A percentile compares a stretch with the other conserved stretches of the same genome.
These are phyloP conservation scores for Hydnum rufescens DNA, from an alignment of 768 basidiomycete genomes.

Conservation along the genomic window DNA sequence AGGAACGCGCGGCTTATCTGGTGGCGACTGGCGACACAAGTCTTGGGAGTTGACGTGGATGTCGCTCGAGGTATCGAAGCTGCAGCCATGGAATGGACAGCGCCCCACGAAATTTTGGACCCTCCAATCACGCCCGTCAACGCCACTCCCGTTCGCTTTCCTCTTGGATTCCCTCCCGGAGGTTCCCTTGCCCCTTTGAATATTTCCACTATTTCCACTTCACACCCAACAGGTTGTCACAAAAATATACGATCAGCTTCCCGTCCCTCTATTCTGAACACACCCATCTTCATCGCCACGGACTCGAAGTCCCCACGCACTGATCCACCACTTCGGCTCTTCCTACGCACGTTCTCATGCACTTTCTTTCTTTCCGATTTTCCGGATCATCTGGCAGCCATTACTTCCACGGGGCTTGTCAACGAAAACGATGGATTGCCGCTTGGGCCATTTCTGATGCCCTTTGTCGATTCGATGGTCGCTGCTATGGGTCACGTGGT, in stretches of 20 bases:
- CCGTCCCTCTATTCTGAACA: slow-evolving; percentile 26
- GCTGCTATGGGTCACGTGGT: slow-evolving; percentile 35
- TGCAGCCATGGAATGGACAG: slow-evolving; percentile 7
- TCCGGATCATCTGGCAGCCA: background rate
- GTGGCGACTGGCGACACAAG: slow-evolving; percentile 33
- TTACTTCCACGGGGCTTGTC: slow-evolving; percentile 2
- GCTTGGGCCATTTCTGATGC: slow-evolving; percentile 30
- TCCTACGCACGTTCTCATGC: slow-evolving; percentile 43
- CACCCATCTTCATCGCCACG: slow-evolving; percentile 46
- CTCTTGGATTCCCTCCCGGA: slow-evolving; percentile 14
- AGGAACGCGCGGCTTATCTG: slow-evolving; percentile 30
- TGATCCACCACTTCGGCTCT: slow-evolving; percentile 26
- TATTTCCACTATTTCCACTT: slow-evolving; percentile 9
- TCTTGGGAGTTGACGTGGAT: slow-evolving; percentile 25
- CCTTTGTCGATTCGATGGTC: slow-evolving; percentile 55
- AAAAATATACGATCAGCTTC: slow-evolving; percentile 18
- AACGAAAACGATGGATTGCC: slow-evolving; percentile 26
- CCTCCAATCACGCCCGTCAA: slow-evolving; percentile 12
- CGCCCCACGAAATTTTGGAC: background rate
- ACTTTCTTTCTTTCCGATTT: slow-evolving; percentile 39
- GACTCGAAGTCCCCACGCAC: slow-evolving; percentile 26
- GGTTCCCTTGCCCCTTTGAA: slow-evolving; percentile 13
- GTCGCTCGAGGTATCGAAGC: slow-evolving; percentile 18
- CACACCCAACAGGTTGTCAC: background rate
- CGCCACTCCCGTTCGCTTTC: slow-evolving; percentile 12